Base-by-base conservation (phyloP, 139 green algal species). In the Trebouxia sp. region DNA sequence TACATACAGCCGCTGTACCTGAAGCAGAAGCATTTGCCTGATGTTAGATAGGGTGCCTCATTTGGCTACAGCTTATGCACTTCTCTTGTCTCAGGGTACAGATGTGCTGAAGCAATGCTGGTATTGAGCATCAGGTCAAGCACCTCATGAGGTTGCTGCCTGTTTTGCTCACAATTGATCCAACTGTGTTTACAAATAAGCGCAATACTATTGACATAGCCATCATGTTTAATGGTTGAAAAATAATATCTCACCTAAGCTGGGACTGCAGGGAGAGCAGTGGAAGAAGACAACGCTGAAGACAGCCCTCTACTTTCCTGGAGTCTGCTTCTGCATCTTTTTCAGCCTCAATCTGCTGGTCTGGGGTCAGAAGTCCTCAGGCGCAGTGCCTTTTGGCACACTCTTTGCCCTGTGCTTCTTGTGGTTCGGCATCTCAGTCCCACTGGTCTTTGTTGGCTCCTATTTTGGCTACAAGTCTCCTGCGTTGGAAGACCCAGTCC, bases 391-490 rank as follows among this genome's bases (percentile, higher is more conserved):
- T 28, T 98, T 98, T 77, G 94, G 94, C 72, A 99, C 97, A 9
- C 90, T 99, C 35, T 95, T 98, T 78, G 94, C 96, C 3, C 90
- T 99, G 9, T 92, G 92, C 87, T 98, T 98, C 88, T 89, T 99
- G 20, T 99, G 97, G 97, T 97, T 98, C 80, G 95, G 96, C 67
- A 96, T 99, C 80, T 98, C 93, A 15, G 91, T 98, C 58, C 97
- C 97, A 11, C 90, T 99, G 6, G 93, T 97, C 41, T 99, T 98
- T 74, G 83, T 98, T 1, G 97, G 97, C 38, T 93, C 88, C 51
- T 98, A 98, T 85, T 97, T 98, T 74, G 97, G 96, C 42, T 98
- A 97, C 93, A 97, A 96, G 87, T 93, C 92, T 85, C 83, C 93
- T 5, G 88, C 92, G 0, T 80, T 87, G 20, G 93, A 98, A 30